Conservation (phyloP, 768 basidiomycete genomes). For the Lentinula detonsa region DNA sequence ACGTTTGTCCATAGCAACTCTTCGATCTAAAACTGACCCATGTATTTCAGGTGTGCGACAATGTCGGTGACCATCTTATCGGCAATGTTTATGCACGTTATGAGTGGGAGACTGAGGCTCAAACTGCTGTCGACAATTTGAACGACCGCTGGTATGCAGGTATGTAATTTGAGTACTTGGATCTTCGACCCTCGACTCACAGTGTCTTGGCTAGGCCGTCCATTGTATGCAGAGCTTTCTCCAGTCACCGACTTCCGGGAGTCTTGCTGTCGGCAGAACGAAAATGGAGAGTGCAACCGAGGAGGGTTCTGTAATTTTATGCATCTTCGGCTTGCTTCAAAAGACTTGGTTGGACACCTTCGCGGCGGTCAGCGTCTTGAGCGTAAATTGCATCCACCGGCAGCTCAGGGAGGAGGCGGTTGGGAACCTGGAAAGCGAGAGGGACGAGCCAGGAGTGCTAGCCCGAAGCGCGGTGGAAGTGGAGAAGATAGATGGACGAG, state of each 20-base stretch:
- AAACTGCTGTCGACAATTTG: slow-evolving; percentile 84
- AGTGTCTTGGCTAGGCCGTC: slow-evolving; percentile 55
- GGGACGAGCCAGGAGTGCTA: slow-evolving; percentile 49
- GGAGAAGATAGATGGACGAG: slow-evolving; percentile 80
- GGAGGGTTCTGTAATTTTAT: slow-evolving; percentile 99
- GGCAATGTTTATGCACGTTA: slow-evolving; percentile 98
- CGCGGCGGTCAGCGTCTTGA: slow-evolving; percentile 81
- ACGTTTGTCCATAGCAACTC: not conserved
- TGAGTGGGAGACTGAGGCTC: slow-evolving; percentile 98
- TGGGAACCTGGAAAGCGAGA: slow-evolving; percentile 77
- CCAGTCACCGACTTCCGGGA: slow-evolving; percentile 99
- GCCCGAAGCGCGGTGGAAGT: slow-evolving; percentile 57
- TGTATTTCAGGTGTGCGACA: slow-evolving; percentile 26
- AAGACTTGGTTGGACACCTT: slow-evolving; percentile 73
- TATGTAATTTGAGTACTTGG: slow-evolving; percentile 28
- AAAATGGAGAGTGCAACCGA: slow-evolving; percentile 96
- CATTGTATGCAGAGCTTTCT: slow-evolving; percentile 93
- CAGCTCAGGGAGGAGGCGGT: slow-evolving; percentile 63
- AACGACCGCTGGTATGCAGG: slow-evolving; percentile 99
- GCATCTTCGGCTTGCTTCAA: slow-evolving; percentile 87
- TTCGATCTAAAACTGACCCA: no score
- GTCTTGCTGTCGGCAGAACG: slow-evolving; percentile 98
- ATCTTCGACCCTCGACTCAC: slow-evolving; percentile 1
- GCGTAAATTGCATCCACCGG: slow-evolving; percentile 62
- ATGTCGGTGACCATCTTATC: slow-evolving; percentile 97